A percentile compares a stretch with the other conserved stretches of the same genome.
phyloP scores from a whole-genome alignment of 2,329 filamentous ascomycete species.

The Amesomyces nigricolor region DNA sequence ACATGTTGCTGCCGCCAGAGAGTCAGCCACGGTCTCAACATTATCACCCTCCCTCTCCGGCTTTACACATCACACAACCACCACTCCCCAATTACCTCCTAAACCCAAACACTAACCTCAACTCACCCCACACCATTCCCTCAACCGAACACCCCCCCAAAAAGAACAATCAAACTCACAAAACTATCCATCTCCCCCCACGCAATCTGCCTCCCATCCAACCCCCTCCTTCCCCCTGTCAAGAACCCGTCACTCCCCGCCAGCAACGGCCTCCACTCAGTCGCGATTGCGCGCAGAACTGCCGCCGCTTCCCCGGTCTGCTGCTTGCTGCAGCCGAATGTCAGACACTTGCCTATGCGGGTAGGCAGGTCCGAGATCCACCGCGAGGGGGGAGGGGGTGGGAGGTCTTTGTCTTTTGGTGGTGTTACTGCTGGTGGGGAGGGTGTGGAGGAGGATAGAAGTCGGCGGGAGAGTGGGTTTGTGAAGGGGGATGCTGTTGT shows the following conservation, averaged over 20 bases:
- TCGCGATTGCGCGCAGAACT: slow-evolving; percentile 55
- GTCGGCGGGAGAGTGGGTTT: slow-evolving; percentile 13
- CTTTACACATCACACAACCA: not conserved
- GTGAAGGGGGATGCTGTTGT: not conserved
- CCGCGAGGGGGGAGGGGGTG: slow-evolving; percentile 42
- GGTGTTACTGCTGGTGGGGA: slow-evolving; percentile 6
- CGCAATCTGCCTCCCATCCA: slow-evolving; percentile 62
- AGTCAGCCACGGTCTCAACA: not conserved
- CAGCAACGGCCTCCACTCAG: slow-evolving; percentile 65
- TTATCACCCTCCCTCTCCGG: no score
- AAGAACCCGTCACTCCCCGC: slow-evolving; percentile 73
- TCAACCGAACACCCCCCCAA: not conserved
- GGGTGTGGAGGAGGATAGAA: slow-evolving; percentile 2
- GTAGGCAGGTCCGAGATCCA: slow-evolving; percentile 66
- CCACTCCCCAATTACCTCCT: not conserved
- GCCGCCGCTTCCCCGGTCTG: slow-evolving; percentile 54
- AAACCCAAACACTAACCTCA: no score
- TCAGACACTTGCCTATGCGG: slow-evolving; percentile 68
- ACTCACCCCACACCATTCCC: not conserved
- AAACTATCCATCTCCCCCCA: slow-evolving; percentile 80
- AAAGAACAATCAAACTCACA: slow-evolving; percentile 26
- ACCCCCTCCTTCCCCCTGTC: slow-evolving; percentile 54
- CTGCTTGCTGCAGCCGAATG: slow-evolving; percentile 56
- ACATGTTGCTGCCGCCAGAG: slow-evolving; percentile 58
- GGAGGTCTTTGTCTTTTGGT: not conserved